These are phyloP conservation scores for Phytophthora boehmeriae DNA, from an alignment of 352 stramenopile genomes.

Conservation along the genomic window DNA sequence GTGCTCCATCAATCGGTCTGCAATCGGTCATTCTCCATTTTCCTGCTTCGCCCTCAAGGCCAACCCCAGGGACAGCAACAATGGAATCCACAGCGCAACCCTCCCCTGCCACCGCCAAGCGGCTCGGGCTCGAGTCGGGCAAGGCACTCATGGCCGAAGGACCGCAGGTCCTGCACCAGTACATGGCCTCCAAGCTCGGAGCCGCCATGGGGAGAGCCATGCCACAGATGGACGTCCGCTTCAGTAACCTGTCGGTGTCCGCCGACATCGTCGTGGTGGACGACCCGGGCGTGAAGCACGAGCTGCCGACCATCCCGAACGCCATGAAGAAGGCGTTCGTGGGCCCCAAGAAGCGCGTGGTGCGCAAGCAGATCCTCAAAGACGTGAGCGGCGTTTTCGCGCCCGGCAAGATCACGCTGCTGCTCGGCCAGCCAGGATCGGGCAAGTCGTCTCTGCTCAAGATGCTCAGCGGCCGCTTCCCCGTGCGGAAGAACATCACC, in stretches of 20 bases:
- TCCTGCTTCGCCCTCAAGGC: constrained; percentile 14
- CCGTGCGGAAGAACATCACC: constrained; percentile 38
- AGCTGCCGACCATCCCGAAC: constrained; percentile 31
- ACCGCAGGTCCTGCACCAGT: constrained; percentile 37
- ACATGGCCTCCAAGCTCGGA: constrained; percentile 36
- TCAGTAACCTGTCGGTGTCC: constrained; percentile 46
- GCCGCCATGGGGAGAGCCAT: constrained; percentile 33
- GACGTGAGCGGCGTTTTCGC: constrained; percentile 37
- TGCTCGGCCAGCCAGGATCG: constrained; percentile 40
- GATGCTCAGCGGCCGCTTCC: constrained; percentile 45
- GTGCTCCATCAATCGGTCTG: background rate
- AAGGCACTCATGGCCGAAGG: constrained; percentile 37
- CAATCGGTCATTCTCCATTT: constrained; percentile 28
- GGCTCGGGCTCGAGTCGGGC: constrained; percentile 26
- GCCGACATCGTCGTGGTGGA: constrained; percentile 31
- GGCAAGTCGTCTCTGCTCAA: constrained; percentile 54
- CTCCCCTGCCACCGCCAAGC: constrained; percentile 24
- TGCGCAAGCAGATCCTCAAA: constrained; percentile 45
- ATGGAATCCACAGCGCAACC: constrained; percentile 18
- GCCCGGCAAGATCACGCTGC: constrained; percentile 43
- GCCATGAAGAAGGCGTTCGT: constrained; percentile 35
- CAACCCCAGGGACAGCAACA: constrained; percentile 4
- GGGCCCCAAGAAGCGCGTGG: constrained; percentile 28
- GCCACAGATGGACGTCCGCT: constrained; percentile 55
- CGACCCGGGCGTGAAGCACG: constrained; percentile 9